Evolutionary conservation across 2,329 filamentous ascomycete genomes (phyloP).

Genomic region (Pseudogymnoascus sp.): DNA sequence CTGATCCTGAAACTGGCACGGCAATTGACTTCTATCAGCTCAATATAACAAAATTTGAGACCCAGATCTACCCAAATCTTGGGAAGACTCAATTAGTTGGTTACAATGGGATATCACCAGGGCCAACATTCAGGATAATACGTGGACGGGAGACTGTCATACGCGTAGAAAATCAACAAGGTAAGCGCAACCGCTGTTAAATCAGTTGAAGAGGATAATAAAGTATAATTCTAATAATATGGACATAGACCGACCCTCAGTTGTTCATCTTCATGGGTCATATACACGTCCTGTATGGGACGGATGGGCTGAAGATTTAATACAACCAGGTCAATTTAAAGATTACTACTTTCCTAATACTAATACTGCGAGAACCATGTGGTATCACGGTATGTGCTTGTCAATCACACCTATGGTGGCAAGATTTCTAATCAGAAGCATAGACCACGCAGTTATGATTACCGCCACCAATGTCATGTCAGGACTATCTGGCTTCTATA

Average conservation of each 20-base stretch:
- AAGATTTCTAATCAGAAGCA: too few species aligned
- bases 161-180: too few species aligned
- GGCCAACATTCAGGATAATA: slow-evolving; percentile 42
- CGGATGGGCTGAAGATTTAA: slow-evolving; percentile 45
- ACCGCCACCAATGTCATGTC: slow-evolving; percentile 15
- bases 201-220: too few species aligned
- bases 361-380: slow-evolving; percentile 42
- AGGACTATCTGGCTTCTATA: too few species aligned
- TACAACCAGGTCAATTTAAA: slow-evolving; percentile 45
- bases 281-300: slow-evolving; percentile 37
- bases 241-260: slow-evolving; percentile 12
- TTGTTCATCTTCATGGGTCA: slow-evolving; percentile 48
- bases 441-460: slow-evolving; percentile 27
- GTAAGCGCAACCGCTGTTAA: too few species aligned
- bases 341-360: slow-evolving; percentile 55
- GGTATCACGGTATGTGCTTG: slow-evolving; percentile 39
- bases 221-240: too few species aligned
- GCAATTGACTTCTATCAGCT: too few species aligned
- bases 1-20: too few species aligned
- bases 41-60: too few species aligned
- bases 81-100: slow-evolving; percentile 35
- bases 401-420: slow-evolving; percentile 25
- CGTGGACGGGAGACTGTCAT: too few species aligned
- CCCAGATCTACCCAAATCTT: slow-evolving; percentile 32
- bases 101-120: slow-evolving; percentile 47